Evolutionary conservation across 2,329 filamentous ascomycete genomes (phyloP), one percentile per base, ranked within the genome.

Genomic region (Chalaropsis thielavioides): DNA sequence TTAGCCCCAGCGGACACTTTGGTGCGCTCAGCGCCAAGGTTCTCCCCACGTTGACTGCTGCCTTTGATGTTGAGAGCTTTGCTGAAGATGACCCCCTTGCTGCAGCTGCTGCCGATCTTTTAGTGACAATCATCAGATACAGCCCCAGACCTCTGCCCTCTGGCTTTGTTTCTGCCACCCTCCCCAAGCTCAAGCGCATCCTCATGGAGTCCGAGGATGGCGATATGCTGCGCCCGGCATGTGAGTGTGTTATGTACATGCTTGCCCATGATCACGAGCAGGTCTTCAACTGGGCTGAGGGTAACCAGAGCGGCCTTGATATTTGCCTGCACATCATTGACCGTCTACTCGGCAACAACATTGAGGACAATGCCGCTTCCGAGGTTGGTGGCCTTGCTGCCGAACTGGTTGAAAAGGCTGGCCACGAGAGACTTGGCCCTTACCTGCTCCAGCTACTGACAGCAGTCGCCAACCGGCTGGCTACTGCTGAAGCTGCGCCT

Each of bases 311-410:
- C 44, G 92, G 92, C 17, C 81, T 96, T 11, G 92, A 97, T 74
- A 86, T 95, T 38, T 90, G 90, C 66, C 82, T 99, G 60, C 84
- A 90, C 69, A 94, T 99, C 70, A 90, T 99, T 68, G 94, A 96
- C 73, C 89, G 92, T 60, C 82, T 99, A 3, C 82, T 99, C 38
- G 87, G 89, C 2, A 87, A 89, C 0, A 76, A 81, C 1, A 87
- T 97, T n/a, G 89, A 95, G 71, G 94, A 99, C 71, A 90, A 92
- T 71, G 89, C 91, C 19, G 94, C 92, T 4, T 90, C 91, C n/a
- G 92, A 99, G 76, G 92, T 99, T 54, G 94, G 94, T 69, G 90
- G 91, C 17, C 83, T 99, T 69, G 94, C 94, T 3, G 92, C 92
- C 1, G 92, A 96, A 75, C 80, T 99, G 35, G 94, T 99, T 0